Percentiles rank a stretch among this genome's conserved stretches.
Evolutionary conservation across 345 rosid species (phyloP).

Genomic region (Pelargonium nanum): DNA sequence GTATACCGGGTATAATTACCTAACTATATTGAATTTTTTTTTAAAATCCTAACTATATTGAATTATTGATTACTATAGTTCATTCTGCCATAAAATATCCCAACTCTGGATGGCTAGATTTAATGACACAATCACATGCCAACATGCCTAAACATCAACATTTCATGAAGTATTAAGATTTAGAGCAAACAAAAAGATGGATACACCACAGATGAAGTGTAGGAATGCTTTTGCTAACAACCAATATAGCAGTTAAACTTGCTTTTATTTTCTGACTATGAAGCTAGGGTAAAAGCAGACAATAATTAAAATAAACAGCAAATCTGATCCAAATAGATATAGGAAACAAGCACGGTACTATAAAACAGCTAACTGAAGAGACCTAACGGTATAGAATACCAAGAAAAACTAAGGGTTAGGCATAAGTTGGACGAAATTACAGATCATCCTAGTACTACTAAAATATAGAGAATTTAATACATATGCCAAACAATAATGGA

Average conservation of each 20-base stretch:
- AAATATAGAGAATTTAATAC: background rate
- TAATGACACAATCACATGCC: background rate
- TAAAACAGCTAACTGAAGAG: background rate
- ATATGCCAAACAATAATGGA: background rate
- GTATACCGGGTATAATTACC: no score
- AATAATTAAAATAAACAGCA: no score
- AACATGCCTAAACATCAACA: background rate
- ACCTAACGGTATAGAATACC: no score
- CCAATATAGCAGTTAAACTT: background rate
- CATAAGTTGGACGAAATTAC: background rate
- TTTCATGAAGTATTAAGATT: background rate
- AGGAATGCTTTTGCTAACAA: background rate
- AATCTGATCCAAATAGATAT: background rate
- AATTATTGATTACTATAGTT: background rate
- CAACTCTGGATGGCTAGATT: background rate
- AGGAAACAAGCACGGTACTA: background rate
- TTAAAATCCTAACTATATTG: background rate
- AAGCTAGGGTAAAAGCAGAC: background rate
- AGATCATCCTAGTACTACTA: no score
- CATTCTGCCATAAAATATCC: background rate
- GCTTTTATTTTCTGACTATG: background rate
- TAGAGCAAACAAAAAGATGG: no score
- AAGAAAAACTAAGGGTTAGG: no score
- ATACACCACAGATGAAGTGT: background rate
- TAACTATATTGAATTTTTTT: no score